These are phyloP conservation scores for Rhodotorula sphaerocarpa DNA, from an alignment of 768 basidiomycete species.

Conservation along the genomic window DNA sequence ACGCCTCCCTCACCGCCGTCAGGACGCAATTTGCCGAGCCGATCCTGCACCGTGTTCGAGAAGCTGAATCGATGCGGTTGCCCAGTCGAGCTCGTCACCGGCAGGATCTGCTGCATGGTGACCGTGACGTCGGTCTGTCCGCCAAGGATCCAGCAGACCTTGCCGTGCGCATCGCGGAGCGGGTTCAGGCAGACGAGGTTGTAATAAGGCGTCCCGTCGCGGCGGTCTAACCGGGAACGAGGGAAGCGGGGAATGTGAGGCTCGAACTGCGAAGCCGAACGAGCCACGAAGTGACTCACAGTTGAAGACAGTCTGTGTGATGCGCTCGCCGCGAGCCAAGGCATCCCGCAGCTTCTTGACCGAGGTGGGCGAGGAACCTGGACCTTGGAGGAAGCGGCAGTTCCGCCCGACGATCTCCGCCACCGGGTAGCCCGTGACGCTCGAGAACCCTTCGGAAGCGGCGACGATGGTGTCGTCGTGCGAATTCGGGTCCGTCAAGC, in stretches of 20 bases:
- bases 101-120: not conserved
- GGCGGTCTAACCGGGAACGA: not conserved
- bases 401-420: constrained; percentile 24
- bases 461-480: constrained; percentile 25
- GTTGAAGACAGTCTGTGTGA: constrained; percentile 24
- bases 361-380: constrained; percentile 14
- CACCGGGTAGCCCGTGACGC: constrained; percentile 16
- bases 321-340: constrained; percentile 2
- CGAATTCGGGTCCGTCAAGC: constrained; percentile 10
- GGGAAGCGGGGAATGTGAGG: too few species aligned
- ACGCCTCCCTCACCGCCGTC: too few species aligned
- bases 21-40: too few species aligned
- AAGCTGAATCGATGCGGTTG: too few species aligned
- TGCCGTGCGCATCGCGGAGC: not conserved
- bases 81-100: not conserved
- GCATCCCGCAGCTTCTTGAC: constrained; percentile 10
- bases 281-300: constrained; percentile 16
- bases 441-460: constrained; percentile 17
- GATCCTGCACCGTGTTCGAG: too few species aligned
- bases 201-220: constrained; percentile 12
- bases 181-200: constrained; percentile 16
- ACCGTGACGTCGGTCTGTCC: constrained; percentile 14
- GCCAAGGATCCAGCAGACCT: constrained; percentile 18
- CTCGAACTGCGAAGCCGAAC: too few species aligned
- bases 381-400: constrained; percentile 33